Evolutionary conservation across 768 basidiomycete genomes (phyloP), one percentile per base, ranked within the genome.

Genomic region (Psilocybe cyanescens): DNA sequence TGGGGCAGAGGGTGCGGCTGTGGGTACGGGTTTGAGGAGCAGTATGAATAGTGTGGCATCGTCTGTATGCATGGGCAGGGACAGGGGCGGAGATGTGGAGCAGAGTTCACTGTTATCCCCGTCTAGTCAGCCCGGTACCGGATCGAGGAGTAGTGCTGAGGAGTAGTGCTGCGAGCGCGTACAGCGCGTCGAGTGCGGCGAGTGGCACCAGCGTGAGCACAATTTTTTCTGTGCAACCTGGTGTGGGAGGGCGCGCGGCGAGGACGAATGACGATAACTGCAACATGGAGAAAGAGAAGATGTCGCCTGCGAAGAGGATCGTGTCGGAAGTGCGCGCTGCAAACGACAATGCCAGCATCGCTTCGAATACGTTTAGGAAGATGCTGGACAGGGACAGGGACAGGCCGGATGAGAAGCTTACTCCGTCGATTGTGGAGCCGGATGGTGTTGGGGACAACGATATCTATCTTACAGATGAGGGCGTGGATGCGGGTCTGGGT

Each of bases 391-490:
- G 24, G 53, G 66, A 67, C n/a, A 78, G 78, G 60, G 76, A 78
- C 29, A 72, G 86, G 16, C 90, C 90, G 3, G 91, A 92, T 65
- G 91, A 89, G 4, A 91, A 92, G 68, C 78, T 91, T 8, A 89
- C 88, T 2, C 89, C 69, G 8, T 70, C 71, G 3, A 70, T 72
- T 54, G 41, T 70, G n/a, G 71, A 71, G 48, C 70, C 66, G 11
- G 41, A 44, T 2, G 65, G 19, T 19, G 19, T 19, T 19, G 19
- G 19, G 19, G n/a, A n/a, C n/a, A 45, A 12, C 51, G 58, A 62
- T 19, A 63, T 59, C 3, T 66, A 65, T 14, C 64, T 64, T 30
- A 61, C 58, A 28, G 55, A 57, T 55, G 64, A 62, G 6, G 70
- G 64, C 16, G 60, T 51, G 50, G 19, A 59, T 8, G 59, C 61